These are phyloP conservation scores for Scheffersomyces segobiensis DNA, from an alignment of 1,139 yeast species.

Conservation along the genomic window DNA sequence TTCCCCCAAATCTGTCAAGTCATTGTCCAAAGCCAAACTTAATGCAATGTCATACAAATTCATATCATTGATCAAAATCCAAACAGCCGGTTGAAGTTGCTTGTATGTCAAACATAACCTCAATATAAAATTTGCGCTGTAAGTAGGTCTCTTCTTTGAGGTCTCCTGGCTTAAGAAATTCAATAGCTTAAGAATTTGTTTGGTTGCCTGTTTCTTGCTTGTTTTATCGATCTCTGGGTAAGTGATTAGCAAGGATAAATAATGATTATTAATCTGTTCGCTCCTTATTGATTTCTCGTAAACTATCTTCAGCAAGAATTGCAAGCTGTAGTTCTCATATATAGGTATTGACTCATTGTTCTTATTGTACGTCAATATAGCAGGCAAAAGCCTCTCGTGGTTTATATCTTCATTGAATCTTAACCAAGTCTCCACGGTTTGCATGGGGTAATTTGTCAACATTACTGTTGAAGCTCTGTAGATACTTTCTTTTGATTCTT, in stretches of 20 bases:
- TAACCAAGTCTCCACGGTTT: slow-evolving; percentile 81
- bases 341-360: slow-evolving; percentile 31
- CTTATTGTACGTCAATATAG: slow-evolving; percentile 67
- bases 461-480: slow-evolving; percentile 71
- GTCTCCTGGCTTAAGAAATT: slow-evolving; percentile 23
- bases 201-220: slow-evolving; percentile 34
- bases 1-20: slow-evolving; percentile 58
- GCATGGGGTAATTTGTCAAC: slow-evolving; percentile 65
- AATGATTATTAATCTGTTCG: slow-evolving; percentile 65
- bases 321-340: slow-evolving; percentile 60
- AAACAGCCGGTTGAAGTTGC: slow-evolving; percentile 65
- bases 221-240: slow-evolving; percentile 38
- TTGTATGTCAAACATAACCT: slow-evolving; percentile 67
- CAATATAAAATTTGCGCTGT: slow-evolving; percentile 73
- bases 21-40: slow-evolving; percentile 63
- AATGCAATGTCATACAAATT: slow-evolving; percentile 81
- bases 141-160: slow-evolving; percentile 21
- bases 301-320: slow-evolving; percentile 63
- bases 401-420: slow-evolving; percentile 47
- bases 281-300: slow-evolving; percentile 50
- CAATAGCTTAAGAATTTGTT: slow-evolving; percentile 30
- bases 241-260: slow-evolving; percentile 69
- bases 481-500: slow-evolving; percentile 36
- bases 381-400: slow-evolving; percentile 68
- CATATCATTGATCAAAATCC: slow-evolving; percentile 64